A percentile compares a stretch with the other conserved stretches of the same genome.
These are phyloP conservation scores for Metschnikowia dekortorum DNA, from an alignment of 805 yeast genomes.

Conservation along the genomic window DNA sequence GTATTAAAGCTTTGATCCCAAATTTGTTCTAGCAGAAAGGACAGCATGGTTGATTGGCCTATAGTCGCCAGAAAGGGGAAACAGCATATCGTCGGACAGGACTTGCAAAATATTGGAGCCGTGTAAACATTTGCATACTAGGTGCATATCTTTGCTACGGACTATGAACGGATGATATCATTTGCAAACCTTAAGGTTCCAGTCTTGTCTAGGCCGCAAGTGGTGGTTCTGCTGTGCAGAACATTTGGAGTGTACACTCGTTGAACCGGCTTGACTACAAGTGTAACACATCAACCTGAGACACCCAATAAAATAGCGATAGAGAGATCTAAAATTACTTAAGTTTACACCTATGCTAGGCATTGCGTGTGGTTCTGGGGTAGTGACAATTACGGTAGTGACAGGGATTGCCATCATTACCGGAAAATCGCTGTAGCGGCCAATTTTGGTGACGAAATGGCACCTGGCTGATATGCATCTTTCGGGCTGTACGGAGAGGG, in stretches of 20 bases:
- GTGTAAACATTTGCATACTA: constrained; percentile 1
- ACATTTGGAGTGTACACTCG: background rate
- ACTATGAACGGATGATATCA: background rate
- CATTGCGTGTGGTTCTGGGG: too few species aligned
- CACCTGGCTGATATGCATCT: background rate
- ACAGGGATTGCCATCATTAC: too few species aligned
- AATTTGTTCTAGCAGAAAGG: constrained; percentile 3
- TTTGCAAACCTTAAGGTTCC: background rate
- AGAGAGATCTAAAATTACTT: too few species aligned
- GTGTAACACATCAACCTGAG: background rate
- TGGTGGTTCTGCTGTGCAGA: background rate
- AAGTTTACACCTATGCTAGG: too few species aligned
- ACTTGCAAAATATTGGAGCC: background rate
- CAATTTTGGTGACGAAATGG: background rate
- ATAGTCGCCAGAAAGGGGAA: background rate
- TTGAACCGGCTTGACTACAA: background rate
- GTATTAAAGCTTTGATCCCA: constrained; percentile 1
- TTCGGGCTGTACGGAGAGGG: too few species aligned
- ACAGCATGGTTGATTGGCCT: background rate
- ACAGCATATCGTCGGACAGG: constrained; percentile 1
- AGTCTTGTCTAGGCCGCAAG: background rate
- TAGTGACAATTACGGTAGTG: too few species aligned
- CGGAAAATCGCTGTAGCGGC: background rate
- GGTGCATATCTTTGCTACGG: background rate
- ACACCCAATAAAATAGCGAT: background rate